Percentiles rank a stretch among this genome's conserved stretches.
These are phyloP conservation scores for Fusarium hainanense DNA, from an alignment of 2,329 filamentous ascomycete genomes.

Conservation along the genomic window DNA sequence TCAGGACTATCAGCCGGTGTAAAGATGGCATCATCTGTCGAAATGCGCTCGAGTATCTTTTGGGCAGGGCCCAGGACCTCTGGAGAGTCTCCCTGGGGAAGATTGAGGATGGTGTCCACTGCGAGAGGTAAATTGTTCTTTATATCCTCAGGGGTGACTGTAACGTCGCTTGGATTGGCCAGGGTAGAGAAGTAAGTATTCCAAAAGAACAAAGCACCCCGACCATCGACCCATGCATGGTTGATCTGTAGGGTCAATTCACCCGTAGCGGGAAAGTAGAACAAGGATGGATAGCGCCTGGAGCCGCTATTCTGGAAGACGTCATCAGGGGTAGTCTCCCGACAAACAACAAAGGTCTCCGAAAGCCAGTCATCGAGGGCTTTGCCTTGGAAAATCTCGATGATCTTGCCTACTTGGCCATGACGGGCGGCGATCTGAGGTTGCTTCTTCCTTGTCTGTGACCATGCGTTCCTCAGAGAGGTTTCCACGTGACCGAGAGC, in stretches of 20 bases:
- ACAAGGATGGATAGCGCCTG: neutral
- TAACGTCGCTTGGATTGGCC: neutral
- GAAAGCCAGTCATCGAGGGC: neutral
- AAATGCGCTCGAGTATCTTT: neutral
- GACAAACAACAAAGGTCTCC: neutral
- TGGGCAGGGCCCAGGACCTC: neutral
- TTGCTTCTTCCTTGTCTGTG: neutral
- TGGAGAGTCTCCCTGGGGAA: neutral
- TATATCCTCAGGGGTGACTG: neutral
- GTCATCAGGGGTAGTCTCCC: neutral
- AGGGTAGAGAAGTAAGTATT: neutral
- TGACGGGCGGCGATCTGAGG: neutral
- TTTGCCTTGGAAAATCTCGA: neutral
- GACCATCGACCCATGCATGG: neutral
- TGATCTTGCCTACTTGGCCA: neutral
- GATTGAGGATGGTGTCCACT: neutral
- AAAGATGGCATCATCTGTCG: neutral
- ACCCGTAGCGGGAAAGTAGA: neutral
- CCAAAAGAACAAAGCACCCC: neutral
- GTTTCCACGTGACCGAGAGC: neutral
- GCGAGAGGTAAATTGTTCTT: neutral
- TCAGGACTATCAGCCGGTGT: neutral
- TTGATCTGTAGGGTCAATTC: neutral
- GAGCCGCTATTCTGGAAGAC: neutral
- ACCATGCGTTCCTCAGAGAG: neutral